These are phyloP conservation scores for Akanthomyces uredinophilus DNA, from an alignment of 2,329 filamentous ascomycete species.

Conservation along the genomic window DNA sequence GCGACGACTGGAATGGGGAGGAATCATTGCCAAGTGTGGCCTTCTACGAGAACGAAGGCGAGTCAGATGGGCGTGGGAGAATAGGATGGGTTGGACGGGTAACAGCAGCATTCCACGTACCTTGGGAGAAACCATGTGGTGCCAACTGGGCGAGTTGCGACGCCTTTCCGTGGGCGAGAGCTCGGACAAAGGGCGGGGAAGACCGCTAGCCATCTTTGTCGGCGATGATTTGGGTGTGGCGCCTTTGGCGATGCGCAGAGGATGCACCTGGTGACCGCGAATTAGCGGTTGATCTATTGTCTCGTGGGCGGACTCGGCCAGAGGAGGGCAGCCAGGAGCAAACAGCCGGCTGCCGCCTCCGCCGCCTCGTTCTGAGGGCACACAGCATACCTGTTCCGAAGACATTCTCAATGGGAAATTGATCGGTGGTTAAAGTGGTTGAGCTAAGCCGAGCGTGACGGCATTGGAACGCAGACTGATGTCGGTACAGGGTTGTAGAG, in stretches of 20 bases:
- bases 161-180: slow-evolving; percentile 80
- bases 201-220: slow-evolving; percentile 55
- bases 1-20: slow-evolving; percentile 81
- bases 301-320: not conserved
- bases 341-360: not conserved
- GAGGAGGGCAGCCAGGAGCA: not conserved
- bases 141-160: slow-evolving; percentile 90
- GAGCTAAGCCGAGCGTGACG: slow-evolving; percentile 23
- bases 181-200: slow-evolving; percentile 77
- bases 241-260: slow-evolving; percentile 70
- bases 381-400: slow-evolving; percentile 33
- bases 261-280: slow-evolving; percentile 55
- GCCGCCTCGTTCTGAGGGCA: not conserved
- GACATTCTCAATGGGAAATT: slow-evolving; percentile 28
- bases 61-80: not conserved
- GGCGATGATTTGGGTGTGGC: slow-evolving; percentile 55
- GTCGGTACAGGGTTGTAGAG: not conserved
- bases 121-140: slow-evolving; percentile 36
- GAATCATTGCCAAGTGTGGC: slow-evolving; percentile 65
- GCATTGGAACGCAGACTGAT: slow-evolving; percentile 29
- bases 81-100: slow-evolving; percentile 12
- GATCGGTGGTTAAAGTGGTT: slow-evolving; percentile 18
- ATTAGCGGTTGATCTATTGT: not conserved
- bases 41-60: slow-evolving; percentile 44
- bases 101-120: slow-evolving; percentile 24